phyloP scores from a whole-genome alignment of 2,329 filamentous ascomycete species.

The Albifimbria verrucaria region DNA sequence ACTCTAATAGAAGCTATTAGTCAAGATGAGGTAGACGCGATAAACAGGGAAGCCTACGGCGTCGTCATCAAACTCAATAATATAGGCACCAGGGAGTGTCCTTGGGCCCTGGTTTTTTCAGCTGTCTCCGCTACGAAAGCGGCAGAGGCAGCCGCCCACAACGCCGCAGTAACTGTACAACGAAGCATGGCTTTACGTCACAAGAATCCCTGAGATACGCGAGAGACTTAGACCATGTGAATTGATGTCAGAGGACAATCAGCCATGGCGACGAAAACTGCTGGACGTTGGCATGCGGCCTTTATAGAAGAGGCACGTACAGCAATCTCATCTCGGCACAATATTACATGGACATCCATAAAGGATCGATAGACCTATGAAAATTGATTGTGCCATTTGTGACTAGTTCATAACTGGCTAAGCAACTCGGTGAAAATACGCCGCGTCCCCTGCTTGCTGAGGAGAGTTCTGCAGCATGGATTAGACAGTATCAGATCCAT shows the following conservation, averaged over 20 bases:
- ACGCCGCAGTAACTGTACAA: background rate
- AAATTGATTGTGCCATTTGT: background rate
- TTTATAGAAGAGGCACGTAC: background rate
- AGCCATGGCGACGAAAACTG: background rate
- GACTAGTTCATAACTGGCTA: background rate
- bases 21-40: constrained; percentile 3
- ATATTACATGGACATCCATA: background rate
- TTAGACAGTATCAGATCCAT: background rate
- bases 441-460: background rate
- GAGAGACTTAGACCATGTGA: background rate
- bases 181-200: background rate
- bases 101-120: background rate
- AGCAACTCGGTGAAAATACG: background rate
- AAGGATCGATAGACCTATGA: background rate
- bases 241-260: background rate
- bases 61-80: background rate
- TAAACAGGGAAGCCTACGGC: background rate
- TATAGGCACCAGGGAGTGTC: background rate
- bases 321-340: background rate
- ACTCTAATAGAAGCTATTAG: constrained; percentile 8
- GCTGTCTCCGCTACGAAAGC: background rate
- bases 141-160: background rate
- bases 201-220: background rate
- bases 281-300: background rate
- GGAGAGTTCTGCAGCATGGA: background rate